These are phyloP conservation scores for Colletotrichum eremochloae DNA, from an alignment of 2,329 filamentous ascomycete species.

Conservation along the genomic window DNA sequence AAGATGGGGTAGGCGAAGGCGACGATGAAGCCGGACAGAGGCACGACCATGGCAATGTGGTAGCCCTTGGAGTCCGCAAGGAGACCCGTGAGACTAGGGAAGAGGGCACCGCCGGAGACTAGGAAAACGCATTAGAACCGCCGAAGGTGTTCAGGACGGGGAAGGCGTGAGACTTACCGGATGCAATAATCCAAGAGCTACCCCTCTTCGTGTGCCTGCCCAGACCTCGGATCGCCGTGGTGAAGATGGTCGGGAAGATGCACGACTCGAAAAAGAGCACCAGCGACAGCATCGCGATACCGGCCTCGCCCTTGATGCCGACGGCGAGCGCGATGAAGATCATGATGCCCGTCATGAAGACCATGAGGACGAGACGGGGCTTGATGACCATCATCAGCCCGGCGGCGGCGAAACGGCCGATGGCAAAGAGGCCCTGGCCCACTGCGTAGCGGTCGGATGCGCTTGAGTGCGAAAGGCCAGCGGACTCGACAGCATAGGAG, in stretches of 20 bases:
- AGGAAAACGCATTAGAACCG: background rate
- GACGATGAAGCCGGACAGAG: constrained; percentile 69
- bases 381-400: constrained; percentile 68
- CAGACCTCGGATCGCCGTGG: constrained; percentile 66
- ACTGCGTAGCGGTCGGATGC: constrained; percentile 66
- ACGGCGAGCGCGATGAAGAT: constrained; percentile 68
- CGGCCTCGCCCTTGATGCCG: constrained; percentile 62
- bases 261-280: constrained; percentile 71
- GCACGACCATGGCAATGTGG: constrained; percentile 73
- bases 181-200: constrained; percentile 50
- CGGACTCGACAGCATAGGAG: constrained; percentile 58
- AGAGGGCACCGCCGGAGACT: constrained; percentile 30
- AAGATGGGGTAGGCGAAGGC: constrained; percentile 69
- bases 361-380: constrained; percentile 67
- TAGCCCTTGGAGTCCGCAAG: constrained; percentile 31
- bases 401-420: constrained; percentile 71
- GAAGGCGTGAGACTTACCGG: constrained; percentile 4
- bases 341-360: constrained; percentile 65
- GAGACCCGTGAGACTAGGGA: constrained; percentile 27
- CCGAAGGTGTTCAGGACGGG: background rate
- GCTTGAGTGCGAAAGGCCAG: constrained; percentile 44
- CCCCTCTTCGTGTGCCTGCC: constrained; percentile 69
- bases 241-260: constrained; percentile 72
- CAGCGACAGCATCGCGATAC: constrained; percentile 67
- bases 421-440: constrained; percentile 70